These are phyloP conservation scores for Onygenales sp. DNA, from an alignment of 2,329 filamentous ascomycete species.

Conservation along the genomic window DNA sequence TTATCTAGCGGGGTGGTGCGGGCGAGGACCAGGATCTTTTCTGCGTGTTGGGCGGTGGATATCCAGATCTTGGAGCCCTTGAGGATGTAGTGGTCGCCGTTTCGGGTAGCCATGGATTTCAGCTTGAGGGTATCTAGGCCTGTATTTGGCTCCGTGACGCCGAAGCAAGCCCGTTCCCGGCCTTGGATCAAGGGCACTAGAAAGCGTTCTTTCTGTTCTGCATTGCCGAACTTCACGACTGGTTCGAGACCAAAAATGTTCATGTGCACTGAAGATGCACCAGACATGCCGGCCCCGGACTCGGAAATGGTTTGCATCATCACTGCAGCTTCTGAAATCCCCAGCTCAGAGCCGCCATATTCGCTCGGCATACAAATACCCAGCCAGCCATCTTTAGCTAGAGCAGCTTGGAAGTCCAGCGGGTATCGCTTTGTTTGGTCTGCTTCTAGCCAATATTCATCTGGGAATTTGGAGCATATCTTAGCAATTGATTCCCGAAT, in stretches of 20 bases:
- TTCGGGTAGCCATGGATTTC: slow-evolving; percentile 70
- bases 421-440: slow-evolving; percentile 32
- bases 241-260: slow-evolving; percentile 40
- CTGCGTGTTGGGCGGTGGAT: slow-evolving; percentile 35
- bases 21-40: slow-evolving; percentile 36
- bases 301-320: slow-evolving; percentile 42
- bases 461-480: slow-evolving; percentile 33
- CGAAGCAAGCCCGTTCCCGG: slow-evolving; percentile 74
- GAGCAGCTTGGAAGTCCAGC: slow-evolving; percentile 29
- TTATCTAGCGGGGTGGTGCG: slow-evolving; percentile 33
- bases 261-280: slow-evolving; percentile 36
- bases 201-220: slow-evolving; percentile 77
- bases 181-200: slow-evolving; percentile 73
- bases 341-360: slow-evolving; percentile 35
- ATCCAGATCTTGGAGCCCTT: slow-evolving; percentile 90
- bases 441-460: slow-evolving; percentile 33
- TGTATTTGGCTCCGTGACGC: slow-evolving; percentile 85
- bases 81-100: slow-evolving; percentile 56
- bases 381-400: slow-evolving; percentile 36
- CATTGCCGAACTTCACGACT: slow-evolving; percentile 58
- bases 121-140: slow-evolving; percentile 69
- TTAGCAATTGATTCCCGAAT: slow-evolving; percentile 37
- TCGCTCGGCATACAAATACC: slow-evolving; percentile 36
- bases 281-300: slow-evolving; percentile 35
- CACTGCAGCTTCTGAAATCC: slow-evolving; percentile 34